phyloP scores from a whole-genome alignment of 2,329 filamentous ascomycete genomes.

The Beauveria scarabaeidicola region DNA sequence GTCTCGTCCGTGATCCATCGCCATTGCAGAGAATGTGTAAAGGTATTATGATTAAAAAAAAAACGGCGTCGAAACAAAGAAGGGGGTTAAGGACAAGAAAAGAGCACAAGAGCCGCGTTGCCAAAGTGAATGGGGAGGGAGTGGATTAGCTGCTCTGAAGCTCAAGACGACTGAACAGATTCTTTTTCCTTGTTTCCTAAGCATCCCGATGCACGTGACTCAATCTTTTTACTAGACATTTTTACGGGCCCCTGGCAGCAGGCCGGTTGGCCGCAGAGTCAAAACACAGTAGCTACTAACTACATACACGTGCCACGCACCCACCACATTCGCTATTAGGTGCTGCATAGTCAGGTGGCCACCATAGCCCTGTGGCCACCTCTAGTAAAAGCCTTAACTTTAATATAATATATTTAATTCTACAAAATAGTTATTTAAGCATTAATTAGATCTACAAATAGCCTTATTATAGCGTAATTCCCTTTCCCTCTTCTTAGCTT shows the following conservation, averaged over 20 bases:
- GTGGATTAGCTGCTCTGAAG: slow-evolving; percentile 5
- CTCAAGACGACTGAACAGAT: slow-evolving; percentile 11
- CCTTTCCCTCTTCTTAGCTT: too few relatives aligned
- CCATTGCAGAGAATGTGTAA: slow-evolving; percentile 7
- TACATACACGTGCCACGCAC: too few relatives aligned
- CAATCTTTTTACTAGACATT: neutral
- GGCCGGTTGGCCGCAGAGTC: neutral
- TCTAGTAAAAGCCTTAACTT: too few relatives aligned
- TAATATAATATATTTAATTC: too few relatives aligned
- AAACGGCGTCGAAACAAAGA: neutral
- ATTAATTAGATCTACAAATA: too few relatives aligned
- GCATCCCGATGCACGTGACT: slow-evolving; percentile 6
- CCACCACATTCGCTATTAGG: too few relatives aligned
- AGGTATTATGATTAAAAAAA: slow-evolving; percentile 4
- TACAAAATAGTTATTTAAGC: too few relatives aligned
- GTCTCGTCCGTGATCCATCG: slow-evolving; percentile 92
- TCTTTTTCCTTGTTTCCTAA: slow-evolving; percentile 8
- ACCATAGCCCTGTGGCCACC: too few relatives aligned
- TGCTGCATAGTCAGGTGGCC: too few relatives aligned
- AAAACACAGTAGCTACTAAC: too few relatives aligned
- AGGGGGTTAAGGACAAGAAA: neutral
- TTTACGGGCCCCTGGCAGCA: neutral
- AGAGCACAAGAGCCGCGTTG: neutral
- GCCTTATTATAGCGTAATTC: too few relatives aligned
- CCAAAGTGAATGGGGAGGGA: neutral